A percentile compares a stretch with the other conserved stretches of the same genome.
Conservation (phyloP, 306 rosid species). For the Acacia crassicarpa region DNA sequence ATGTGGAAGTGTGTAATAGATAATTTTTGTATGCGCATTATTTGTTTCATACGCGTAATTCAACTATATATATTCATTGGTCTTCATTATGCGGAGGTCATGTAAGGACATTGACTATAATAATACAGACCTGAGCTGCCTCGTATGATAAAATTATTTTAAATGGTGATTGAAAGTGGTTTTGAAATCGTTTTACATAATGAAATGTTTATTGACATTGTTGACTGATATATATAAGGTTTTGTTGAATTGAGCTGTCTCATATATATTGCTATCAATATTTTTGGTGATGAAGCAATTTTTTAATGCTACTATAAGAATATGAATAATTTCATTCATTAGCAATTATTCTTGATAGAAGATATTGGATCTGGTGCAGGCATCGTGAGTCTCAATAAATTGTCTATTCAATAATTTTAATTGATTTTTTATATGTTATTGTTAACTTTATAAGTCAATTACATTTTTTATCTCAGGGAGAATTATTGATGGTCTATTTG, state of each 20-base stretch:
- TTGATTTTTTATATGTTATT: too few species aligned
- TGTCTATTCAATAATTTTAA: neutral
- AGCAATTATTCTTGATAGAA: neutral
- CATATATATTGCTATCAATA: neutral
- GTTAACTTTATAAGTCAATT: too few species aligned
- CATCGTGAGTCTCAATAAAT: too few species aligned
- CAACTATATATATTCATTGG: neutral
- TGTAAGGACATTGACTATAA: neutral
- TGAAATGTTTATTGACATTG: neutral
- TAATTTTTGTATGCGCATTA: neutral
- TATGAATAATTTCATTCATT: neutral
- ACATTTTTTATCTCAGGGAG: too few species aligned
- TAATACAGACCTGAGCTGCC: neutral
- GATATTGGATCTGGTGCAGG: neutral
- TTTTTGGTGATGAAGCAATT: neutral
- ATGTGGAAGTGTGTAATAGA: neutral
- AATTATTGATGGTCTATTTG: too few species aligned
- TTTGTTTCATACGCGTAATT: neutral
- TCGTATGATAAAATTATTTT: neutral
- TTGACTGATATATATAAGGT: neutral
- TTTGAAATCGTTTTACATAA: neutral
- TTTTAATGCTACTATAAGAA: too few species aligned
- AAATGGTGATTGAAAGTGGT: neutral
- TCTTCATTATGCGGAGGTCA: neutral
- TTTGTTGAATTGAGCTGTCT: neutral